Evolutionary conservation across 805 yeast genomes (phyloP), one percentile per base, ranked within the genome.

Genomic region (Grigorovia transvaalensis): DNA sequence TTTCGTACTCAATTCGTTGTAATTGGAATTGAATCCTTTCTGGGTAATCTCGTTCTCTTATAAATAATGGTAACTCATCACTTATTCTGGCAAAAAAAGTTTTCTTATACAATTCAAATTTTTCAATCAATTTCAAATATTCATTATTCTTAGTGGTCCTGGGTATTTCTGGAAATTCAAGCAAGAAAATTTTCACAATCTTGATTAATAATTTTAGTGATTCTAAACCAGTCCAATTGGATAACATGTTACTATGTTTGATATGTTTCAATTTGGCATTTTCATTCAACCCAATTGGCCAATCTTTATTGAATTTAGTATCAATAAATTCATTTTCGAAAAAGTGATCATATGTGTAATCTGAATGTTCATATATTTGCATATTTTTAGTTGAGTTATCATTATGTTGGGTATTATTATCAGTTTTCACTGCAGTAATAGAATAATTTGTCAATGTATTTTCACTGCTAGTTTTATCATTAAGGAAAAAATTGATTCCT

Each of bases 211-310:
- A 23, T 18, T 51, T 49, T 12, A 65, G 57, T 13, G 61, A 55
- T 17, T 53, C 50, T 13, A 56, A 42, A n/a, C 68, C 67, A 0
- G 61, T 54, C 69, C 69, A 66, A 27, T 54, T 50, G 6, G 53
- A 46, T 15, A 46, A 53, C 18, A 64, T 51, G 17, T 54, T 51
- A n/a, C 40, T 38, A 2, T 54, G 47, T 45, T 55, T 54, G 20
- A 51, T 27, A 2, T 48, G 15, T 50, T 68, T 68, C 13, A 58
- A 53, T 51, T 62, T 61, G 4, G 56, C 44, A 23, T 49, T 63
- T 20, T 53, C 51, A 4, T 60, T 57, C 38, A 67, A 49, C 0
- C 68, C 70, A 42, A 54, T 33, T 1, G 71, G 70, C 62, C 65
- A 61, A 18, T 53, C 49, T 15, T 66, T 62, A 46, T 60, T 56